These are phyloP conservation scores for Hammondia hammondi DNA, from an alignment of 169 alveolate species.

Conservation along the genomic window DNA sequence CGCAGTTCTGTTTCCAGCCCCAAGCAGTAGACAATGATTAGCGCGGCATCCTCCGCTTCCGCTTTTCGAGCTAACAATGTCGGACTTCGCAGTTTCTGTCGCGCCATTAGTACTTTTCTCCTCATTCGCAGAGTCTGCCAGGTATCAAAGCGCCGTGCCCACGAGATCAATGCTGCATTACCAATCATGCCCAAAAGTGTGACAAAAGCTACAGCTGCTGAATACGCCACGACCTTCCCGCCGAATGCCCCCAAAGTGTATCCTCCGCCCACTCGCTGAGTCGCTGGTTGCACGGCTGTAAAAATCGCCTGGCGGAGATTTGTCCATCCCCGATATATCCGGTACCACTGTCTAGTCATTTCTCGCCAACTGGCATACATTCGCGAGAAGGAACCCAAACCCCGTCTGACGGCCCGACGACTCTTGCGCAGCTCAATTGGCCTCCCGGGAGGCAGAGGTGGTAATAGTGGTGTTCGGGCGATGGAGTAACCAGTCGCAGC, in stretches of 20 bases:
- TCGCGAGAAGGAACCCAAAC: not conserved
- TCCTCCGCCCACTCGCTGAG: not conserved
- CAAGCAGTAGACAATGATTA: not conserved
- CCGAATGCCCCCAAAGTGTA: not conserved
- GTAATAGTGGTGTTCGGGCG: not conserved
- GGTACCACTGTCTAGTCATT: not conserved
- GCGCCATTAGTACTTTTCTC: not conserved
- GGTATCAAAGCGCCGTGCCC: conserved; percentile 15
- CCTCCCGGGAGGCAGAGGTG: not conserved
- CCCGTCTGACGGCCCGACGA: not conserved
- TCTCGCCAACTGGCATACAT: not conserved
- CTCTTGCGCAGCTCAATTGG: not conserved
- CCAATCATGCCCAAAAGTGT: not conserved
- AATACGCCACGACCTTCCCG: not conserved
- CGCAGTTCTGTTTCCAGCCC: not conserved
- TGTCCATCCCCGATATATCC: not conserved
- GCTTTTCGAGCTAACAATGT: conserved; percentile 3
- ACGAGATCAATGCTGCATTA: not conserved
- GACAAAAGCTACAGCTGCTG: not conserved
- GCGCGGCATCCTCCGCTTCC: conserved; percentile 21
- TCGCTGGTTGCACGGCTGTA: not conserved
- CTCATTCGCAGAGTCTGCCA: not conserved
- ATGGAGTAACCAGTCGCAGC: not conserved
- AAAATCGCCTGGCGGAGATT: not conserved
- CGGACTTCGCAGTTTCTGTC: not conserved